Conservation (phyloP, 306 rosid species). For the Sicyos edulis region DNA sequence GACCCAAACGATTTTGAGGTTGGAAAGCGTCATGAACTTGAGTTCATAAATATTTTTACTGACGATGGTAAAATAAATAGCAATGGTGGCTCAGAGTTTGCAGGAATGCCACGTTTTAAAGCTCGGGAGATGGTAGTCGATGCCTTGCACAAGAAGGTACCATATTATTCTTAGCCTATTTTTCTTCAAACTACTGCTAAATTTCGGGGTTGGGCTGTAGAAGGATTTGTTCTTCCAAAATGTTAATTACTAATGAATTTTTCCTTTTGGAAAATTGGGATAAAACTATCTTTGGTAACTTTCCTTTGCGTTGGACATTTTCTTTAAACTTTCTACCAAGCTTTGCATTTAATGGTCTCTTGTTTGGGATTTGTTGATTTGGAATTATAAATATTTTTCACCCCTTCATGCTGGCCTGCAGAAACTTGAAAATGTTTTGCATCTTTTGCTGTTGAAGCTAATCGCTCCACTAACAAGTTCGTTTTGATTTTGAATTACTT, state of each 20-base stretch:
- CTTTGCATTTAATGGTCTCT: not conserved
- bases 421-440: not conserved
- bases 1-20: slow-evolving; percentile 96
- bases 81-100: slow-evolving; percentile 81
- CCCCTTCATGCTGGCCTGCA: not conserved
- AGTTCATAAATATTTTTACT: slow-evolving; percentile 71
- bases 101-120: slow-evolving; percentile 77
- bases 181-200: not conserved
- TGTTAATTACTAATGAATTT: not conserved
- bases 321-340: not conserved
- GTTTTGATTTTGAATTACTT: not conserved
- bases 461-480: not conserved
- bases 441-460: not conserved
- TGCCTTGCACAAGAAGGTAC: slow-evolving; percentile 81
- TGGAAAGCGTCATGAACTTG: slow-evolving; percentile 83
- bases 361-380: slow-evolving; percentile 5
- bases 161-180: not conserved
- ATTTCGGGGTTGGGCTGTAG: not conserved
- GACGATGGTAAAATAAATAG: slow-evolving; percentile 86
- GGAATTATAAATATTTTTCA: not conserved
- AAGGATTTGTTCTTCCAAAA: not conserved
- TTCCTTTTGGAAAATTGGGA: not conserved
- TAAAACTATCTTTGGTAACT: not conserved
- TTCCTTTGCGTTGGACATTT: not conserved
- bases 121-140: slow-evolving; percentile 67